Base-by-base conservation (phyloP, 352 stramenopile species). In the Aphanomyces astaci region DNA sequence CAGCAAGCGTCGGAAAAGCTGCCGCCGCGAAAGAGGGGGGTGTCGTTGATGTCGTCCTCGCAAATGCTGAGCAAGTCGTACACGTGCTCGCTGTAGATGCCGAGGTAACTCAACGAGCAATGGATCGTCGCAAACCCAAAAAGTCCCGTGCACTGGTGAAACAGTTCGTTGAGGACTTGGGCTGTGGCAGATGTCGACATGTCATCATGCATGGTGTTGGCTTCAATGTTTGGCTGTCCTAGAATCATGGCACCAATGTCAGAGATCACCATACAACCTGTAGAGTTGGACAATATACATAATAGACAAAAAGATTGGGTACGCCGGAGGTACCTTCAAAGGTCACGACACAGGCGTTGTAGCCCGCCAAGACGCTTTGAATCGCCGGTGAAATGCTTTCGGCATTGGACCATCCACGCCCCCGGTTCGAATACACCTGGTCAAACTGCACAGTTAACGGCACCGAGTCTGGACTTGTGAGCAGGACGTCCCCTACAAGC, bases 51-150 rank as follows among this genome's bases (percentile, higher is more conserved):
- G n/a, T 27, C 19, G 17, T 67, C 40, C 11, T 25, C 43, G 39
- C 40, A n/a, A 11, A 93, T 76, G 22, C 85, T 77, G 0, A 98
- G 75, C n/a, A 98, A 77, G 71, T 98, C 94, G 75, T 92, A 95
- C 52, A 98, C 89, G 62, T 93, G 83, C 78, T 98, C 92, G 30
- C 96, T 94, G 73, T 95, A 98, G 15, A 98, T 94, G 54, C 97
- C 96, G 2, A 98, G 75, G 52, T 79, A 88, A 59, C 81, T 92
- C 55, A 90, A 78, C 28, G 84, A 89, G 48, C 88, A 71, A 31
- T 81, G 84, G 24, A 79, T 25, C 5, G 39, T 62, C 1, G 60
- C 39, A 59, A 56, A 67, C 13, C 45, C 60, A 39, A 48, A 28
- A 15, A 64, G 43, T 15, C 15, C 56, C 1, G 11, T 39, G 60